Conservation (phyloP, 495 filamentous ascomycete species). For the Penicillium atrosanguineum region DNA sequence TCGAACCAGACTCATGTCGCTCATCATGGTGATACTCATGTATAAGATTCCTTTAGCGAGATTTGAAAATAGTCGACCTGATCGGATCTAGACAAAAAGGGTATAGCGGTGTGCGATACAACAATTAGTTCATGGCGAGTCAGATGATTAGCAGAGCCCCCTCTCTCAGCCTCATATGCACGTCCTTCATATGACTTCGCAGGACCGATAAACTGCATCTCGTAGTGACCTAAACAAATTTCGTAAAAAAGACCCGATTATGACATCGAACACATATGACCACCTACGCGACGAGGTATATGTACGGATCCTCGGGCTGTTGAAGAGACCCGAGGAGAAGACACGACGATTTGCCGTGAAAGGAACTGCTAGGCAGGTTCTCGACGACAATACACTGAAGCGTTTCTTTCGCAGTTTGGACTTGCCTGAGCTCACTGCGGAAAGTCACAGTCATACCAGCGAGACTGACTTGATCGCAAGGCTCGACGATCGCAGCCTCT, state of each 20-base stretch:
- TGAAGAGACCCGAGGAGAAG: conserved; percentile 20
- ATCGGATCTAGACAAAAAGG: too few relatives aligned
- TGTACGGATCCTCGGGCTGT: not conserved
- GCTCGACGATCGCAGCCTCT: conserved; percentile 19
- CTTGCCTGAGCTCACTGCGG: not conserved
- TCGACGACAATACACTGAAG: conserved; percentile 17
- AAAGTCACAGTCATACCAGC: not conserved
- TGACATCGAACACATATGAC: not conserved
- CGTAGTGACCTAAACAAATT: too few relatives aligned
- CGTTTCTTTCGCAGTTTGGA: conserved; percentile 25
- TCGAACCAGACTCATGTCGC: not conserved
- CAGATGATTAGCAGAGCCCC: too few relatives aligned
- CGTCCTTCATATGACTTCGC: too few relatives aligned
- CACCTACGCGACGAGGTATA: conserved; percentile 1
- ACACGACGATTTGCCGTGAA: conserved; percentile 23
- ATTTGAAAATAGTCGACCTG: too few relatives aligned
- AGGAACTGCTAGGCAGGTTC: conserved; percentile 25
- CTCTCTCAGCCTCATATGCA: too few relatives aligned
- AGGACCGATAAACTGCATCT: too few relatives aligned
- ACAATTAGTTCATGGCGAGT: too few relatives aligned
- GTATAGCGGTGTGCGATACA: too few relatives aligned
- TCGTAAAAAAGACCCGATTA: not conserved
- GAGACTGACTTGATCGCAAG: conserved; percentile 12
- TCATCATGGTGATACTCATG: not conserved
- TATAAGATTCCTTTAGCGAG: too few relatives aligned